Evolutionary conservation across 2,329 filamentous ascomycete genomes (phyloP).

Genomic region (Reticulascus tulasneorum): DNA sequence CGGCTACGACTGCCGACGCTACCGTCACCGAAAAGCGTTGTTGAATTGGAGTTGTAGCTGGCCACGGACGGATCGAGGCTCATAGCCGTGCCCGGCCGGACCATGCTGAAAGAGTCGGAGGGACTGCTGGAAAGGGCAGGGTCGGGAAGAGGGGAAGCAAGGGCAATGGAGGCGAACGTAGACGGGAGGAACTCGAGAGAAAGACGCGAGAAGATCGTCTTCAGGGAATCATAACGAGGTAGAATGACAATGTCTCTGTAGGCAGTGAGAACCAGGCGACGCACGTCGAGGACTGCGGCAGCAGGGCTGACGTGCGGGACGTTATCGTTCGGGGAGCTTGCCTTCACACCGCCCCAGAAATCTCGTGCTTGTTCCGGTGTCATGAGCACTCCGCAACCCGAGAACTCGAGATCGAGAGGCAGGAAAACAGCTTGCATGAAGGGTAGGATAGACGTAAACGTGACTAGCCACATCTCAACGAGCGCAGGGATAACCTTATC

Average conservation of each 20-base stretch:
- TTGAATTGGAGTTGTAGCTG: constrained; percentile 75
- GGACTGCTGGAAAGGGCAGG: constrained; percentile 47
- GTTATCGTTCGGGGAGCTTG: constrained; percentile 28
- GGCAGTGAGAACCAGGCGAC: constrained; percentile 80
- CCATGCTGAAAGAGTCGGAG: constrained; percentile 32
- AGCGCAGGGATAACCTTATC: constrained; percentile 85
- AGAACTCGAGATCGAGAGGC: constrained; percentile 88
- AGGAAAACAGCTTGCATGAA: constrained; percentile 96
- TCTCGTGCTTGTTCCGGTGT: constrained; percentile 74
- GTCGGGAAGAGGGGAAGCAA: constrained; percentile 50
- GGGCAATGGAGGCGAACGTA: constrained; percentile 45
- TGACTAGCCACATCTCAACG: constrained; percentile 91
- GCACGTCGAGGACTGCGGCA: constrained; percentile 69
- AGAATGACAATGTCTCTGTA: constrained; percentile 89
- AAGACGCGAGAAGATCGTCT: constrained; percentile 83
- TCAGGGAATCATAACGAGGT: constrained; percentile 82
- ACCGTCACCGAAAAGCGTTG: constrained; percentile 71
- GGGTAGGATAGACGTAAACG: constrained; percentile 84
- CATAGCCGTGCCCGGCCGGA: constrained; percentile 68
- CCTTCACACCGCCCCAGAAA: constrained; percentile 77
- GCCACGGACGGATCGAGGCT: constrained; percentile 70
- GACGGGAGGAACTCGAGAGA: constrained; percentile 72
- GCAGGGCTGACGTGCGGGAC: constrained; percentile 41
- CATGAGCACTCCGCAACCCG: constrained; percentile 77
- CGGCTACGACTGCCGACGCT: constrained; percentile 61